phyloP scores from a whole-genome alignment of 2,329 filamentous ascomycete genomes.

The Pseudogymnoascus sp. region DNA sequence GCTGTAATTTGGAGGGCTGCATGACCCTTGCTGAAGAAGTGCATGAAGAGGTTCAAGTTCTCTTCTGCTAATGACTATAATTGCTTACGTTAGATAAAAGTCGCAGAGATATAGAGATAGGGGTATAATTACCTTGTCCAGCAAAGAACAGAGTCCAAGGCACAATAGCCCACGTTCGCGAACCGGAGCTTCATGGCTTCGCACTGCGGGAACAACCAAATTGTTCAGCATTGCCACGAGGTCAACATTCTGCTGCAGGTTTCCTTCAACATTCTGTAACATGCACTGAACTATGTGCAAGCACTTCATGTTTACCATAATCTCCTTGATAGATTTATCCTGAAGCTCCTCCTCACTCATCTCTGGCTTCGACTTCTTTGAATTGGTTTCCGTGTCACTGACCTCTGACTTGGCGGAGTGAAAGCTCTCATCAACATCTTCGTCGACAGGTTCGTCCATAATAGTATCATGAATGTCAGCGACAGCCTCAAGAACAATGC shows the following conservation, averaged over 20 bases:
- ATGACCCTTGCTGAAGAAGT: slow-evolving; percentile 92
- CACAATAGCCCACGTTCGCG: slow-evolving; percentile 85
- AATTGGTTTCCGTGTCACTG: slow-evolving; percentile 53
- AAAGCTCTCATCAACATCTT: slow-evolving; percentile 74
- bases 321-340: slow-evolving; percentile 76
- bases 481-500: slow-evolving; percentile 83
- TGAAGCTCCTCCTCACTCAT: slow-evolving; percentile 58
- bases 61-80: slow-evolving; percentile 72
- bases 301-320: slow-evolving; percentile 97
- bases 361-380: slow-evolving; percentile 37
- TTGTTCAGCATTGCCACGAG: slow-evolving; percentile 98
- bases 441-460: slow-evolving; percentile 56
- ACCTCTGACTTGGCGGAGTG: slow-evolving; percentile 87
- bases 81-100: slow-evolving; percentile 12
- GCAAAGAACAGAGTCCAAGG: slow-evolving; percentile 80
- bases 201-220: slow-evolving; percentile 87
- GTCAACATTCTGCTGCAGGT: slow-evolving; percentile 80
- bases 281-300: slow-evolving; percentile 96
- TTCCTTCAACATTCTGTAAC: slow-evolving; percentile 84
- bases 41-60: slow-evolving; percentile 87
- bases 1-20: slow-evolving; percentile 83
- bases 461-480: slow-evolving; percentile 96
- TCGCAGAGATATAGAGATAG: background rate
- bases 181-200: slow-evolving; percentile 86
- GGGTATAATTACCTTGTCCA: slow-evolving; percentile 58